Percentiles rank a stretch among this genome's conserved stretches.
phyloP scores from a whole-genome alignment of 2,329 filamentous ascomycete species.

The Aspergillus fumigatiaffinis region DNA sequence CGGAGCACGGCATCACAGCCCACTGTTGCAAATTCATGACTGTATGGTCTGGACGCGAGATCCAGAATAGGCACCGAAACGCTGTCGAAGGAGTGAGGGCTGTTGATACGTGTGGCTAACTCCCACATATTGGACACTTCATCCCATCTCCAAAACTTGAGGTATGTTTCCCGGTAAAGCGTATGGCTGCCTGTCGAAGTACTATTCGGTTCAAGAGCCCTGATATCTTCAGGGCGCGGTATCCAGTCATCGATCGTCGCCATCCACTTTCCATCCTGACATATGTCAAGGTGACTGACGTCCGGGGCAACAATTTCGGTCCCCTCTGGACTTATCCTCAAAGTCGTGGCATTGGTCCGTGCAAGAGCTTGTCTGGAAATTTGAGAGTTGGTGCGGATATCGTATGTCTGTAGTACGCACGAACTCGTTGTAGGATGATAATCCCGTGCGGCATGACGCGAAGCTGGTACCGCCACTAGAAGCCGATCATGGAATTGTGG shows the following conservation, averaged over 20 bases:
- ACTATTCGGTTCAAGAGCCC: conserved; percentile 46
- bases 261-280: conserved; percentile 79
- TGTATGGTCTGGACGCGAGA: conserved; percentile 65
- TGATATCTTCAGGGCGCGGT: conserved; percentile 66
- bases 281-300: conserved; percentile 70
- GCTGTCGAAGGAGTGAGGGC: conserved; percentile 64
- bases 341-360: conserved; percentile 78
- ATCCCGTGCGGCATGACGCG: conserved; percentile 38
- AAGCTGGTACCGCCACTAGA: conserved; percentile 62
- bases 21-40: conserved; percentile 74
- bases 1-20: conserved; percentile 75
- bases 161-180: conserved; percentile 64
- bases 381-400: conserved; percentile 73
- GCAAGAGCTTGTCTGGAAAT: conserved; percentile 84
- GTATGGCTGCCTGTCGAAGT: conserved; percentile 41
- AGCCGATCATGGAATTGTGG: conserved; percentile 61
- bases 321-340: conserved; percentile 70
- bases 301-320: conserved; percentile 71
- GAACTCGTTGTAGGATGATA: conserved; percentile 51
- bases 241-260: conserved; percentile 90
- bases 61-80: conserved; percentile 62
- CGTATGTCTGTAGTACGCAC: conserved; percentile 70
- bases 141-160: conserved; percentile 85
- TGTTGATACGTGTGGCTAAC: conserved; percentile 76
- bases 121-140: conserved; percentile 58